Evolutionary conservation across 163 green algal species (phyloP).

Genomic region (Chloromonas sp.): DNA sequence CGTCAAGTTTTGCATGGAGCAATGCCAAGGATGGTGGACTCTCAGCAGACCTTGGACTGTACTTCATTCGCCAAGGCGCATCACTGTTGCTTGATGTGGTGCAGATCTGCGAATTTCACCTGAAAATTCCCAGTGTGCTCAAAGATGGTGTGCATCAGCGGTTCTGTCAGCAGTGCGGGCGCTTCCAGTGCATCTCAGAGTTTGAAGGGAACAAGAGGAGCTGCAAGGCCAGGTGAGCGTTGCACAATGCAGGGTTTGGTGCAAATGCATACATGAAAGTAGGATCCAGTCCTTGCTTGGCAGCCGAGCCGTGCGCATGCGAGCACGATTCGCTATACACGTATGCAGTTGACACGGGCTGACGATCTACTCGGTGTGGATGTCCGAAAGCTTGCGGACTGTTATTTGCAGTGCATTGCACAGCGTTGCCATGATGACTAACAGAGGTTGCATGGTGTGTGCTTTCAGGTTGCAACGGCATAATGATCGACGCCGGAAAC

Average conservation of each 20-base stretch:
- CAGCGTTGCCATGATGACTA: no score
- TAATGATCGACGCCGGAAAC: slow-evolving; percentile 49
- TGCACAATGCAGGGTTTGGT: no score
- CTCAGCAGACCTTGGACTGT: neutral
- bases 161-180: slow-evolving; percentile 70
- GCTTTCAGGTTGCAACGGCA: slow-evolving; percentile 36
- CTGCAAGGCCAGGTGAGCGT: slow-evolving; percentile 37
- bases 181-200: slow-evolving; percentile 55
- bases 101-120: slow-evolving; percentile 33
- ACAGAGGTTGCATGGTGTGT: no score
- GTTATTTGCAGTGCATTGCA: no score
- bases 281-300: no score
- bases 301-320: no score
- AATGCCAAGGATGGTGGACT: neutral
- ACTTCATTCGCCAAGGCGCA: no score
- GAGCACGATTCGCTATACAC: no score
- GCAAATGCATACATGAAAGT: no score
- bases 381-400: no score
- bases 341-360: no score
- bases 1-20: neutral
- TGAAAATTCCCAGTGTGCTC: slow-evolving; percentile 24
- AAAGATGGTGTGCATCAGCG: slow-evolving; percentile 52
- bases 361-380: no score
- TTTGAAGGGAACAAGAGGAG: slow-evolving; percentile 52
- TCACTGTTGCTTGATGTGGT: neutral